Evolutionary conservation across 345 rosid species (phyloP), one percentile per base, ranked within the genome.

Genomic region (Ceriops tagal): DNA sequence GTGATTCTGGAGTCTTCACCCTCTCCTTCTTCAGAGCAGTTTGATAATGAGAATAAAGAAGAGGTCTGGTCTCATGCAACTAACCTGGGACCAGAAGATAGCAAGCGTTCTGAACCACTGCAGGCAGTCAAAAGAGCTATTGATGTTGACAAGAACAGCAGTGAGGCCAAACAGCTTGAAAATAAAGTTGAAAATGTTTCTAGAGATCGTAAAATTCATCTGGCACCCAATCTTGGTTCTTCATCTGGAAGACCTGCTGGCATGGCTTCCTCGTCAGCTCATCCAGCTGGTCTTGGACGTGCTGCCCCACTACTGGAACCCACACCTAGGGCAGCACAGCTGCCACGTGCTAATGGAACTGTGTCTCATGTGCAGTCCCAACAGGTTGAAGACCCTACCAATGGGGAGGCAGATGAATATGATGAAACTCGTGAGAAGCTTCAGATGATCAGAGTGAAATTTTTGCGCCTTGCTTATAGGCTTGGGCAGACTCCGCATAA

Each of bases 401-500:
- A 79, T 68, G 83, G 83, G 53, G 99, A 89, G 77, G 71, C 83
- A 1, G 97, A 90, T 68, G 99, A 92, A 80, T 83, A 70, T 64
- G 97, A 92, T 57, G 98, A 96, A 81, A 96, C 98, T 65, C 97
- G 99, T 43, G 97, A 96, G 77, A 85, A 89, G 79, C 97, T 96
- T 37, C 99, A 96, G 84, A 89, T 92, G 92, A 90, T 92, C 70
- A 85, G 99, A 77, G 98, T 96, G 34, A 96, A 96, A 76, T 96
- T 96, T 84, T 78, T 96, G 84, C 85, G 99, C 79, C 96, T 96
- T 75, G 96, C 99, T 1, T 90, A 83, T 78, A 88, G 99, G 83
- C 92, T 96, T 60, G 98, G 99, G 71, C 99, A 92, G 80, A 92
- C 97, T 35, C 99, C 99, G 8, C 99, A 96, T 76, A 96, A 96